Base-by-base conservation (phyloP, 805 yeast species). In the Kodamaea laetipori region DNA sequence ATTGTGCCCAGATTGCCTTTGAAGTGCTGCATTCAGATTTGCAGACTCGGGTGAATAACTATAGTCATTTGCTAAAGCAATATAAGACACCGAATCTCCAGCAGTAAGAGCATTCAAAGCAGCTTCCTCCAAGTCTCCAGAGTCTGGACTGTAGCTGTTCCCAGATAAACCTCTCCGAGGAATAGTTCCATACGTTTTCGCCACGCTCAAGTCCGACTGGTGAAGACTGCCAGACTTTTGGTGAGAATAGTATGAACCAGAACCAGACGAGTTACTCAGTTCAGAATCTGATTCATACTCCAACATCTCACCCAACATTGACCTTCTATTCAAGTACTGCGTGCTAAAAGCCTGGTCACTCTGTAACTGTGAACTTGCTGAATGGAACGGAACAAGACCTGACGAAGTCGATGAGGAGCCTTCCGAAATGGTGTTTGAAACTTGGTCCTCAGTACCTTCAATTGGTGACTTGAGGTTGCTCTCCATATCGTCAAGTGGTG, bases 251-350 rank as follows among this genome's bases (percentile, higher is more conserved):
- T 34, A 12, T 37, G 19, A n/a, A 19, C 13, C 15, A 10, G 36
- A 42, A 10, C 44, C 16, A 6, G 44, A 34, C 4, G 52, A 46
- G 31, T 45, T 19, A 17, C 31, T 41, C 44, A 45, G 48, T 13
- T 52, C 55, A 13, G 50, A 52, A 24, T 60, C 65, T 6, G 74
- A 68, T n/a, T 60, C 62, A 49, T 71, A 69, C 41, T 69, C 75
- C 43, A 71, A 57, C 76, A 71, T 69, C 8, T 71, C 74, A 24
- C 74, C 72, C 48, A 71, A 55, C 53, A 71, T 63, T 8, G 74
- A 68, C 42, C 67, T 61, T 41, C 76, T 61, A 44, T 71, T 66
- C 31, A 51, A 51, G 45, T 45, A 57, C 31, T 48, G 51, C 37
- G 47, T 55, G 49, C 53, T 47, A 48, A 70, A 62, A 39, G 40